A percentile compares a stretch with the other conserved stretches of the same genome.
Conservation (phyloP, 805 yeast species). For the Metahyphopichia silvanorum region DNA sequence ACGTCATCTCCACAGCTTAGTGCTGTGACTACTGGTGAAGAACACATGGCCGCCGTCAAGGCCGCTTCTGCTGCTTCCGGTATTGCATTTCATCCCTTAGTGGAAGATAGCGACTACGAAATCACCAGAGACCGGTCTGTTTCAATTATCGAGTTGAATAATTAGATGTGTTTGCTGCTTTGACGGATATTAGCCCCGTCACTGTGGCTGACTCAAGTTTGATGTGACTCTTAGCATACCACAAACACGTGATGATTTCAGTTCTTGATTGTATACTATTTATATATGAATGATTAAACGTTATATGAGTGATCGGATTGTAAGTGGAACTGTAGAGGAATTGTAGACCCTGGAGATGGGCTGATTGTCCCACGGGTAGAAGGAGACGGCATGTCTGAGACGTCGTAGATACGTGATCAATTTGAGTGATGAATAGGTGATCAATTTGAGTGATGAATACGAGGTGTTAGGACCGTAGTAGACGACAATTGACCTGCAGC, state of each 20-base stretch:
- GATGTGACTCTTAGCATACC: too few relatives aligned
- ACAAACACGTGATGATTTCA: neutral
- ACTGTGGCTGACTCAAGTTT: too few relatives aligned
- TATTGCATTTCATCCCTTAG: constrained; percentile 1
- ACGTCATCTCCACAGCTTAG: constrained; percentile 32
- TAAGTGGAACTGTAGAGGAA: neutral
- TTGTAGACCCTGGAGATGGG: too few relatives aligned
- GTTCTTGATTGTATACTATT: neutral
- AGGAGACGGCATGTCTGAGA: too few relatives aligned
- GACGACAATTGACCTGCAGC: too few relatives aligned
- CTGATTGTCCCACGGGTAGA: too few relatives aligned
- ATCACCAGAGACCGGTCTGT: constrained; percentile 9
- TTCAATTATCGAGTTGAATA: constrained; percentile 26
- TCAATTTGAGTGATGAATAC: too few relatives aligned
- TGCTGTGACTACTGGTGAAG: constrained; percentile 9
- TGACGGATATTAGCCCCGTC: too few relatives aligned
- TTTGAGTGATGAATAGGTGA: too few relatives aligned
- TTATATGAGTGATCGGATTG: neutral
- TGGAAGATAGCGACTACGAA: constrained; percentile 2
- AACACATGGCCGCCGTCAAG: neutral
- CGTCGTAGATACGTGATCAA: too few relatives aligned
- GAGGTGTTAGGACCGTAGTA: too few relatives aligned
- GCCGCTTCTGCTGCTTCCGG: constrained; percentile 2
- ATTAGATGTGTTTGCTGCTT: neutral
- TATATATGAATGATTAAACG: neutral